Conservation (phyloP, 2,329 filamentous ascomycete species). For the Hypoxylon sp. region DNA sequence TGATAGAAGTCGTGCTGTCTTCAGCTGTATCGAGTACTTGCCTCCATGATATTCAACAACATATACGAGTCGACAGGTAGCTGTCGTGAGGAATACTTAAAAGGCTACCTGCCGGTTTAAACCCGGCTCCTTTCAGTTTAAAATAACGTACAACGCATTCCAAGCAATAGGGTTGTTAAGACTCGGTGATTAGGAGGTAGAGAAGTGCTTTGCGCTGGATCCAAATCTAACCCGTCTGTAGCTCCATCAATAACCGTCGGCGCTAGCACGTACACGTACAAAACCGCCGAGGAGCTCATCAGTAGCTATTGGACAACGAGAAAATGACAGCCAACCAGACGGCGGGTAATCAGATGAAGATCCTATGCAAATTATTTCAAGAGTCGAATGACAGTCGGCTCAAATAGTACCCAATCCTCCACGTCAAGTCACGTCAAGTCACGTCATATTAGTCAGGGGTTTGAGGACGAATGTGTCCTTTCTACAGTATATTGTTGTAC, state of each 20-base stretch:
- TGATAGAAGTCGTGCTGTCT: neutral
- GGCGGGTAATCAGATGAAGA: constrained; percentile 22
- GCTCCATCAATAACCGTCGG: neutral
- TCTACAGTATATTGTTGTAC: constrained; percentile 11
- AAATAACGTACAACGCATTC: neutral
- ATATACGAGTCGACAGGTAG: neutral
- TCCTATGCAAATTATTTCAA: constrained; percentile 16
- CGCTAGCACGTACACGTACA: constrained; percentile 12
- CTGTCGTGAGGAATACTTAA: neutral
- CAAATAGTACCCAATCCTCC: constrained; percentile 13
- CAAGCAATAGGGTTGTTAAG: neutral
- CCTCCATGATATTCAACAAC: neutral
- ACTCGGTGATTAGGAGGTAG: neutral
- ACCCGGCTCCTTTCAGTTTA: neutral
- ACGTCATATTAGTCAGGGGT: constrained; percentile 41
- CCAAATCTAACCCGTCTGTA: constrained; percentile 4
- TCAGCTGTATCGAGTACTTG: neutral
- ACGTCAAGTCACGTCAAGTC: constrained; percentile 31
- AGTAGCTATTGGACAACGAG: constrained; percentile 6
- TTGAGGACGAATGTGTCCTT: constrained; percentile 15
- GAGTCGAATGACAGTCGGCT: constrained; percentile 19
- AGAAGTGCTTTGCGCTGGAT: neutral
- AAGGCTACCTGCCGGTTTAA: neutral
- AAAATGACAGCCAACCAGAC: constrained; percentile 20
- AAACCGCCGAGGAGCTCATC: constrained; percentile 4